Evolutionary conservation across 2,329 filamentous ascomycete species (phyloP), one percentile per base, ranked within the genome.

Genomic region (Dactylonectria estremocensis): DNA sequence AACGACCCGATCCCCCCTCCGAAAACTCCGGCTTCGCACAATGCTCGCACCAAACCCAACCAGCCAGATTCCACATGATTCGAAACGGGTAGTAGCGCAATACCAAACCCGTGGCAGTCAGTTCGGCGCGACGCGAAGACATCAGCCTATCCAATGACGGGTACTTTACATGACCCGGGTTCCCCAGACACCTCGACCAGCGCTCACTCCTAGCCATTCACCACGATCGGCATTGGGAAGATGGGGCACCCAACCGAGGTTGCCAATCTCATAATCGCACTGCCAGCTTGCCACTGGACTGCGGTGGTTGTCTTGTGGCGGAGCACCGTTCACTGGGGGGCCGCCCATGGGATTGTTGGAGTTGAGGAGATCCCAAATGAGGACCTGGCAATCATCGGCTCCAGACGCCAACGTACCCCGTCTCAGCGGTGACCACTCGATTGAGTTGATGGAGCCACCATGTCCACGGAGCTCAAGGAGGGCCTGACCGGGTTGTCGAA

Each of bases 401-500:
- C 96, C 96, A 0, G 94, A 97, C 16, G 95, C 95, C 18, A 99
- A 89, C 72, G 95, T 93, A 24, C 96, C 96, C 75, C 96, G 89
- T 66, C 95, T 89, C 62, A 90, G 89, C 0, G 95, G 95, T 9
- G 94, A 97, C 96, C 96, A 99, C 83, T 99, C 96, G 66, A 98
- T 93, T 76, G 93, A 96, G 82, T 97, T 98, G 64, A 99, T 89
- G 8, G 94, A 83, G 5, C 94, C 93, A 22, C 90, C 89, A 78
- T 99, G 95, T 22, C 96, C 96, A 54, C 93, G 93, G 43, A 99
- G 90, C 80, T 99, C 96, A 28, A 99, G 89, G 5, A 99, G 88
- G 2, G 96, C 96, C 81, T 98, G 96, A 6, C 96, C 96, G 0
- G 96, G 96, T 82, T 99, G 96, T 55, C 96, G 92, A 3, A 98